phyloP scores from a whole-genome alignment of 164 flowering plant genomes.

The Platanus orientalis region DNA sequence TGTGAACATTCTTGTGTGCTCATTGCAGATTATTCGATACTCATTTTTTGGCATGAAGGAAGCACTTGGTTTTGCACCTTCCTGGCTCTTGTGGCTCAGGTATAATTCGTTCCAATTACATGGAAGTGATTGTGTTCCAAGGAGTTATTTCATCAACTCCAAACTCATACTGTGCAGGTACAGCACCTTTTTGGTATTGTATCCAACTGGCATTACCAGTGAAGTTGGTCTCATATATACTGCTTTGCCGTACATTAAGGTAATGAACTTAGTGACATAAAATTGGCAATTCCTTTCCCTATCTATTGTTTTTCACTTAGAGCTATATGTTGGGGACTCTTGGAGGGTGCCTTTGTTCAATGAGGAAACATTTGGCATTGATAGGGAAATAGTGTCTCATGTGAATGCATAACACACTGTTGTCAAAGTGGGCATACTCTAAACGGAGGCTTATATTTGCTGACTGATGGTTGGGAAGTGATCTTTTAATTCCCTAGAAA shows the following conservation, averaged over 20 bases:
- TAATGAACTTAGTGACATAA: slow-evolving; percentile 17
- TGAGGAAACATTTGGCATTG: too few relatives aligned
- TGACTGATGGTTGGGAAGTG: too few relatives aligned
- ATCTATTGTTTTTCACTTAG: too few relatives aligned
- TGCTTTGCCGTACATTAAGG: slow-evolving; percentile 81
- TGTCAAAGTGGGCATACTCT: too few relatives aligned
- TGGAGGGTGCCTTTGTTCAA: too few relatives aligned
- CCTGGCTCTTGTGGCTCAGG: slow-evolving; percentile 97
- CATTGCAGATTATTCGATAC: slow-evolving; percentile 68
- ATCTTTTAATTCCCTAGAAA: too few relatives aligned
- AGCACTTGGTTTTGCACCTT: slow-evolving; percentile 77
- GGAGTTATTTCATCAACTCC: slow-evolving; percentile 10
- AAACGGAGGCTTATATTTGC: too few relatives aligned
- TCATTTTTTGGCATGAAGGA: slow-evolving; percentile 91
- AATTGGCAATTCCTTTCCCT: too few relatives aligned
- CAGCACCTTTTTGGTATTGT: slow-evolving; percentile 79
- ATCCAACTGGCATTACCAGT: slow-evolving; percentile 79
- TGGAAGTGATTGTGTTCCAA: background rate
- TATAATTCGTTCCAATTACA: slow-evolving; percentile 17
- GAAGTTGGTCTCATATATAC: slow-evolving; percentile 84
- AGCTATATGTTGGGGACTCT: too few relatives aligned
- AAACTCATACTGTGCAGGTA: slow-evolving; percentile 52
- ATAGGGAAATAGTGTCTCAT: too few relatives aligned
- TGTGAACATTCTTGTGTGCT: background rate
- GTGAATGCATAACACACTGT: too few relatives aligned